Percentiles rank a stretch among this genome's conserved stretches.
Evolutionary conservation across 345 rosid genomes (phyloP).

Genomic region (Kernera saxatilis): DNA sequence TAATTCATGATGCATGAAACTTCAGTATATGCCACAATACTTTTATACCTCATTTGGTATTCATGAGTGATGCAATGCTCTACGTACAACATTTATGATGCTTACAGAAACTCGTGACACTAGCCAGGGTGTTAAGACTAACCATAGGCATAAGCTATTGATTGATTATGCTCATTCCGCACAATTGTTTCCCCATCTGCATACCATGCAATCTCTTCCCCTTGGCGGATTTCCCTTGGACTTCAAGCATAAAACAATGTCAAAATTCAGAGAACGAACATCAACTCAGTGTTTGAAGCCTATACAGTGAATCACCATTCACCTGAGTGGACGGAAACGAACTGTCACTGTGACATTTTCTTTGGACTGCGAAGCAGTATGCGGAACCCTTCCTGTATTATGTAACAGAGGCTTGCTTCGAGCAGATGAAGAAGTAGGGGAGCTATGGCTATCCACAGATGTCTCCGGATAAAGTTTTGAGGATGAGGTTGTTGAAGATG

Average conservation of each 20-base stretch:
- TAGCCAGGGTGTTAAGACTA: conserved; percentile 19
- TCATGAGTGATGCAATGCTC: neutral
- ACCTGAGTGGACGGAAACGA: conserved; percentile 96
- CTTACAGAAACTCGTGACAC: conserved; percentile 2
- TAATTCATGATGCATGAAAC: neutral
- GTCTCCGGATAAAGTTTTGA: conserved; percentile 59
- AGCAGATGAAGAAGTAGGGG: conserved; percentile 82
- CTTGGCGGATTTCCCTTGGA: conserved; percentile 85
- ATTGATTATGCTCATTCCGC: conserved; percentile 69
- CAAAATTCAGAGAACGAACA: conserved; percentile 10
- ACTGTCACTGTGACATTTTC: conserved; percentile 90
- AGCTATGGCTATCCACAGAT: conserved; percentile 69
- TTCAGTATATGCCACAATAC: neutral
- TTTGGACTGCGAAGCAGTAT: conserved; percentile 50
- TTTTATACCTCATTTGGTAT: neutral
- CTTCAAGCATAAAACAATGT: conserved; percentile 36
- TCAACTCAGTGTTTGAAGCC: neutral
- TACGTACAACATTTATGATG: neutral
- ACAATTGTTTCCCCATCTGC: conserved; percentile 95
- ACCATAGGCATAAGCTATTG: conserved; percentile 94
- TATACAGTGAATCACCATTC: conserved; percentile 12
- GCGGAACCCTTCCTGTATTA: conserved; percentile 5
- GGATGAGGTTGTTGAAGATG: conserved; percentile 77
- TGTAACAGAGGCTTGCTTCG: conserved; percentile 54
- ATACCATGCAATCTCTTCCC: conserved; percentile 98